Base-by-base conservation (phyloP, 345 rosid genomes). In the Luvunga scandens region DNA sequence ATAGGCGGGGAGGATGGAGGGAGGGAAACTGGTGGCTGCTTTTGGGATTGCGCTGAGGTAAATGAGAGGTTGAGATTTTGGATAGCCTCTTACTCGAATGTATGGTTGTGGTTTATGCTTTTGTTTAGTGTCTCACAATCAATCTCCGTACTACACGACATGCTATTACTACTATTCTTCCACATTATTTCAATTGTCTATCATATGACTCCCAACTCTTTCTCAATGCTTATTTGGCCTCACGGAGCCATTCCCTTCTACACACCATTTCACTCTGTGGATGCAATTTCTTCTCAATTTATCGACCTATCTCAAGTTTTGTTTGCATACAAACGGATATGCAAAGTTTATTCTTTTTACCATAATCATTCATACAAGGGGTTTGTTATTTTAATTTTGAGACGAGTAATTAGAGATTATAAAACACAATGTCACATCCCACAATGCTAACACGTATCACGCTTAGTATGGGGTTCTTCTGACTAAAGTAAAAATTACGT, bases 51-150 rank as follows among this genome's bases (percentile, higher is more conserved):
- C 53, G 48, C 33, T 9, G 30, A 2, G 70, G 50, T 18, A 57
- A 59, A 80, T 50, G 86, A 76, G 85, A 87, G 91, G 98, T 93
- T 95, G 82, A 90, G 98, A 92, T 89, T 90, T 31, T 84, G 91
- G 98, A 95, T 95, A 95, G 97, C 87, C 86, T 89, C 85, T 80
- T 77, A n/a, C 83, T 79, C 76, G 87, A 45, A 68, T 53, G 88
- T 82, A 84, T 89, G 93, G 91, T 76, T 86, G 78, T 81, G 81
- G 72, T 87, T 85, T 69, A 42, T 81, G 73, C 69, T 75, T 71
- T 73, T 7, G 71, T 69, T 60, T 77, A 57, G 39, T 73, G 75
- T 84, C 80, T 71, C 64, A 78, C 75, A 57, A 25, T 61, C 73
- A 21, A 6, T 72, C 28, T 60, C 80, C 25, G 50, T 30, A 18